Percentiles rank a stretch among this genome's conserved stretches.
Conservation (phyloP, 2,329 filamentous ascomycete species). For the Colletotrichum aenigma region DNA sequence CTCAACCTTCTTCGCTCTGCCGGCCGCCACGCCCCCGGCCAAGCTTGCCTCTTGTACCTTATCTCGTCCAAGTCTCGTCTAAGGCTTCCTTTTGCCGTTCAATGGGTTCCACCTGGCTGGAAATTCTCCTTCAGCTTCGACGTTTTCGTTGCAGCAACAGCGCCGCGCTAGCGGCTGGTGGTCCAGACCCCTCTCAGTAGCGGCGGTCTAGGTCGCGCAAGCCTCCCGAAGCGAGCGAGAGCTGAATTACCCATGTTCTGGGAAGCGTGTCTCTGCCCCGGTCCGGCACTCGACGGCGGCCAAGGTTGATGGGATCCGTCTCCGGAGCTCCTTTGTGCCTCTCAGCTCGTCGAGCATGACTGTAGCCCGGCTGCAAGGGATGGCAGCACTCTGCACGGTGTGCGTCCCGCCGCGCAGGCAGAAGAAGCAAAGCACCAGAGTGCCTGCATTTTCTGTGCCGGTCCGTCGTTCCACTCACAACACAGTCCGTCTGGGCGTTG, state of each 20-base stretch:
- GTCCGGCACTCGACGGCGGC: background rate
- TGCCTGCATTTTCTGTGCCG: background rate
- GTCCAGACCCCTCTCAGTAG: background rate
- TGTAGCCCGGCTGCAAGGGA: background rate
- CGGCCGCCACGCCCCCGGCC: background rate
- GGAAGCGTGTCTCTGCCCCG: background rate
- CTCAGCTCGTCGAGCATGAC: background rate
- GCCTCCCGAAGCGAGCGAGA: background rate
- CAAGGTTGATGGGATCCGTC: background rate
- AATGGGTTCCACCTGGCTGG: background rate
- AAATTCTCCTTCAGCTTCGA: slow-evolving; percentile 4
- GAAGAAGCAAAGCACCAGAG: background rate
- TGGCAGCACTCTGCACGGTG: background rate
- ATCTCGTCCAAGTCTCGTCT: background rate
- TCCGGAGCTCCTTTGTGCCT: slow-evolving; percentile 5
- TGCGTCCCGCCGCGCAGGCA: background rate
- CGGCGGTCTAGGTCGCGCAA: background rate
- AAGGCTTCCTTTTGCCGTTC: slow-evolving; percentile 1
- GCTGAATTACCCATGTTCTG: background rate
- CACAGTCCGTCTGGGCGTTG: background rate
- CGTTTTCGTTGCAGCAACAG: slow-evolving; percentile 1
- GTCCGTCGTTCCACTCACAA: background rate
- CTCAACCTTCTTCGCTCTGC: background rate
- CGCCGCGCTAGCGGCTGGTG: background rate
- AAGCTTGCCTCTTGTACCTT: background rate